A percentile compares a stretch with the other conserved stretches of the same genome.
Conservation (phyloP, 2,329 filamentous ascomycete species). For the Ceratocystis harringtonii region DNA sequence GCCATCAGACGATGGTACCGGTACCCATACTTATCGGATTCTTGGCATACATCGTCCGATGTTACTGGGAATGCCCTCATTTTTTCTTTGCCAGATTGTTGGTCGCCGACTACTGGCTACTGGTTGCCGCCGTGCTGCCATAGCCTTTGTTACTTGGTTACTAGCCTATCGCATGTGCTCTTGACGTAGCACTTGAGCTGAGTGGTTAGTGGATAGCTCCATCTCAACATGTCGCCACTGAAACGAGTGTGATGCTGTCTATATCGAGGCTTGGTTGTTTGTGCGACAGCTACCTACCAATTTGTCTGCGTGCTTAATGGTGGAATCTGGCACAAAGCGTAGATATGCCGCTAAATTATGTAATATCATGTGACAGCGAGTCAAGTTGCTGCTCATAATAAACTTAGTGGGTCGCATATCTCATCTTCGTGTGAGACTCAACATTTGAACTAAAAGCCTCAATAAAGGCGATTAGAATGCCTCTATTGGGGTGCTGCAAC, state of each 20-base stretch:
- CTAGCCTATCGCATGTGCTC: background rate
- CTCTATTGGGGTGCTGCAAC: background rate
- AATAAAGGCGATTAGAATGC: background rate
- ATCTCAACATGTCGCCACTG: conserved; percentile 2
- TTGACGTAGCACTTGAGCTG: background rate
- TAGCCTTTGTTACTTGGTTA: background rate
- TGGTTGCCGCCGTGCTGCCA: background rate
- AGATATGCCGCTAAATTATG: background rate
- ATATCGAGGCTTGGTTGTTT: background rate
- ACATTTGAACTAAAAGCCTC: background rate
- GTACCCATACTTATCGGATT: background rate
- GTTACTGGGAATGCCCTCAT: background rate
- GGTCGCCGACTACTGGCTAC: background rate
- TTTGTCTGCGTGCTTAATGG: background rate
- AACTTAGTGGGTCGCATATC: background rate
- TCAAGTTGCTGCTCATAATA: background rate
- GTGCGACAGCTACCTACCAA: background rate
- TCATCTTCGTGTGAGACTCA: too few species aligned
- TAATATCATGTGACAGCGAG: background rate
- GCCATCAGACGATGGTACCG: conserved; percentile 1
- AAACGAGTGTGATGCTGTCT: background rate
- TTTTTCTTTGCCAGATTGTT: background rate
- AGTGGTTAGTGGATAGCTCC: background rate
- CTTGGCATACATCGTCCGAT: background rate
- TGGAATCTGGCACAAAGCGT: too few species aligned